These are phyloP conservation scores for Cutaneotrichosporon dermatis DNA, from an alignment of 1,284 basidiomycete genomes.

Conservation along the genomic window DNA sequence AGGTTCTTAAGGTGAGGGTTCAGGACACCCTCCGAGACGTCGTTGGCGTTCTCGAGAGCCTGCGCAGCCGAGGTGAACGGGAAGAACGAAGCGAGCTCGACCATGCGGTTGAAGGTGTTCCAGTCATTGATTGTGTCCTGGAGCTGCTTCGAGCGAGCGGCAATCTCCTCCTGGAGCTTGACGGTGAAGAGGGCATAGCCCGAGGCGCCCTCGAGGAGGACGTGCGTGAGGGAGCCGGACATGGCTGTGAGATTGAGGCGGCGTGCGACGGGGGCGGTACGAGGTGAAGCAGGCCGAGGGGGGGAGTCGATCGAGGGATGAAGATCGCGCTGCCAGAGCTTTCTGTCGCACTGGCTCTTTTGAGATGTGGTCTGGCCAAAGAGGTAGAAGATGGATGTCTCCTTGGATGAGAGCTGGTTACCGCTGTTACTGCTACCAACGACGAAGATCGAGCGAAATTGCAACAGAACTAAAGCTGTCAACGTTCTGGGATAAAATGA, in stretches of 20 bases:
- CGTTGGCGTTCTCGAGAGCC: slow-evolving; percentile 93
- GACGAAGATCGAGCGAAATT: too few relatives aligned
- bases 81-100: slow-evolving; percentile 82
- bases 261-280: neutral
- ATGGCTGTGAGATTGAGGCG: slow-evolving; percentile 25
- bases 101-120: slow-evolving; percentile 91
- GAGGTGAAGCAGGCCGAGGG: neutral
- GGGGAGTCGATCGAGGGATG: too few relatives aligned
- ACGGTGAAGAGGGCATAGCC: slow-evolving; percentile 94
- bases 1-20: slow-evolving; percentile 83
- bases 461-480: too few relatives aligned
- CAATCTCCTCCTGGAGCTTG: slow-evolving; percentile 85
- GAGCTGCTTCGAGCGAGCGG: slow-evolving; percentile 70
- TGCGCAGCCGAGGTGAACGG: slow-evolving; percentile 95
- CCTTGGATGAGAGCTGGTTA: neutral
- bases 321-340: too few relatives aligned
- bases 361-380: too few relatives aligned
- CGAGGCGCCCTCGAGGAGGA: slow-evolving; percentile 90
- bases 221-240: slow-evolving; percentile 62
- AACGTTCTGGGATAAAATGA: too few relatives aligned
- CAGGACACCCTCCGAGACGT: slow-evolving; percentile 92
- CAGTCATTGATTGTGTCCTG: slow-evolving; percentile 84
- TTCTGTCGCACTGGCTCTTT: too few relatives aligned
- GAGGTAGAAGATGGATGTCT: neutral
- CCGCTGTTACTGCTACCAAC: too few relatives aligned